Base-by-base conservation (phyloP, 768 basidiomycete species). In the Tulasnella sp. region DNA sequence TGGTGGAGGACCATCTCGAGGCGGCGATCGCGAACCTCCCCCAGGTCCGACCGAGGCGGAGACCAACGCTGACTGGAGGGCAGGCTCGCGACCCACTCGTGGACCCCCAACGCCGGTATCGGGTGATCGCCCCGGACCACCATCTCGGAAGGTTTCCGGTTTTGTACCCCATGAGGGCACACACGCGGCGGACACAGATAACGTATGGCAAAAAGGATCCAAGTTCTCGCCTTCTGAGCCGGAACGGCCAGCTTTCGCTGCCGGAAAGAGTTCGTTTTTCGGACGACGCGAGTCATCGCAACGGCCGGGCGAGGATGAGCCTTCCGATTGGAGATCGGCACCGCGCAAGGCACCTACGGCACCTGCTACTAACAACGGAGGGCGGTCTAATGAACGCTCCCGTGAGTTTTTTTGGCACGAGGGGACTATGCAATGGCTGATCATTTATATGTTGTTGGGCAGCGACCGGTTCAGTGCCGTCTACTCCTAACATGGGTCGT, bases 401-500 rank as follows among this genome's bases (percentile, higher is more conserved):
- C 85, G 86, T 87, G 68, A 65, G 84, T 52, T 41, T n/a, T 11
- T 27, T n/a, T 31, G 22, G 53, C 17, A n/a, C 12, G 25, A 43
- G n/a, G n/a, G n/a, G n/a, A n/a, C 30, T 53, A 21, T 44, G 38
- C 45, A 15, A 31, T 45, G 34, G 42, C 9, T n/a, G 44, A 66
- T 1, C 25, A 5, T 63, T 54, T 66, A 63, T 38, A 34, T 3
- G 41, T 34, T 48, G 25, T 58, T 22, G 44, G 31, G 41, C 65
- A 89, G 85, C 87, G 31, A 80, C 70, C 55, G 80, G 69, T 64
- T 87, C 87, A 44, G 84, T 84, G 29, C 85, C 90, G 27, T 82
- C 91, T 3, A 88, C 89, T 10, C 90, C 90, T 38, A 86, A 88
- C 66, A 71, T 87, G 63, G 74, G 75, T 60, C 84, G 92, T 49